These are phyloP conservation scores for Omphalea diandra DNA, from an alignment of 441 rosid genomes.

Conservation along the genomic window DNA sequence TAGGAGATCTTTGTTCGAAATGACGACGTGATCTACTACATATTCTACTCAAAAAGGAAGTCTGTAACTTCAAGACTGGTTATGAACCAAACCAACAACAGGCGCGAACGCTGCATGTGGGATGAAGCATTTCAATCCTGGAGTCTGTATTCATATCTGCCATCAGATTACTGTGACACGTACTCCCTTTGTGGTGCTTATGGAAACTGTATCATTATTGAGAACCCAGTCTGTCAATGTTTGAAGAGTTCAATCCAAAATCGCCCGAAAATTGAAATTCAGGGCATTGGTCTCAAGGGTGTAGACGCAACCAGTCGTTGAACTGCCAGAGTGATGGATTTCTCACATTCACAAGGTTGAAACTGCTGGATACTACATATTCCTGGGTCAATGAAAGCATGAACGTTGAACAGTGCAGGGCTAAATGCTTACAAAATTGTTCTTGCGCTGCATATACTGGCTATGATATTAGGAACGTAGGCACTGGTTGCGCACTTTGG, in stretches of 20 bases:
- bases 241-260: constrained; percentile 34
- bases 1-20: constrained; percentile 10
- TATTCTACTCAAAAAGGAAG: neutral
- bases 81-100: constrained; percentile 12
- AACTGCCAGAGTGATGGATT: constrained; percentile 30
- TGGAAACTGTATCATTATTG: constrained; percentile 11
- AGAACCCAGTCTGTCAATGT: constrained; percentile 34
- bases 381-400: constrained; percentile 12
- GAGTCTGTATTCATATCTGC: neutral
- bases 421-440: constrained; percentile 32
- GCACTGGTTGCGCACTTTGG: constrained; percentile 45
- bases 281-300: constrained; percentile 27
- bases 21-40: neutral
- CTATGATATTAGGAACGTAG: constrained; percentile 18
- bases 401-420: constrained; percentile 27
- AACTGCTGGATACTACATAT: constrained; percentile 30
- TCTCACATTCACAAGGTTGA: constrained; percentile 17
- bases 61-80: constrained; percentile 1
- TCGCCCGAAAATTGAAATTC: constrained; percentile 7
- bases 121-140: constrained; percentile 6
- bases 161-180: constrained; percentile 10
- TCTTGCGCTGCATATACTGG: constrained; percentile 35
- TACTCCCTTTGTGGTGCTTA: constrained; percentile 16
- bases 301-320: constrained; percentile 20
- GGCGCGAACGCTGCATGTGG: neutral